Evolutionary conservation across 352 stramenopile species (phyloP).

Genomic region (Phytophthora pisi): DNA sequence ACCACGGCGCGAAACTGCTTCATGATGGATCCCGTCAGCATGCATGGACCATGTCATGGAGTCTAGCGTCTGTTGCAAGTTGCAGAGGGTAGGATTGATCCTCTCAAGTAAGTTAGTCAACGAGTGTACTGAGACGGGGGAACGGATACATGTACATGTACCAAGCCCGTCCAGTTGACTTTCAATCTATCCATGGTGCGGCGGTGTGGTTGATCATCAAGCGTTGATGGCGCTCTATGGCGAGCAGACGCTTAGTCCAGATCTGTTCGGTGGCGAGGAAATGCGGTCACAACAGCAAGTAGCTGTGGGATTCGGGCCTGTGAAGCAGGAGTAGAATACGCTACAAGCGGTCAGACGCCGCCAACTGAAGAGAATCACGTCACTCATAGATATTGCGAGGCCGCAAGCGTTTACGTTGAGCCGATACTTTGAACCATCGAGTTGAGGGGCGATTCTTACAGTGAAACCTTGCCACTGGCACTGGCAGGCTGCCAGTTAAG

Average conservation of each 20-base stretch:
- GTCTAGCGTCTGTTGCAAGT: too few species aligned
- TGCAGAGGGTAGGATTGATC: too few species aligned
- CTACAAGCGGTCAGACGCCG: neutral
- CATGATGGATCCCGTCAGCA: neutral
- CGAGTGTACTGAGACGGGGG: neutral
- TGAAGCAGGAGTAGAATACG: neutral
- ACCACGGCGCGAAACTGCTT: neutral
- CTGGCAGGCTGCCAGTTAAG: neutral
- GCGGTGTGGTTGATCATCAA: neutral
- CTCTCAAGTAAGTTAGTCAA: too few species aligned
- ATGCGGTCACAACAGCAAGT: neutral
- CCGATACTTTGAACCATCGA: constrained; percentile 7
- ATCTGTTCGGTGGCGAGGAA: neutral
- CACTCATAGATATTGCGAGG: neutral
- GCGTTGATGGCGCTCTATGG: neutral
- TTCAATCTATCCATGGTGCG: neutral
- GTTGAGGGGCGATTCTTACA: constrained; percentile 2
- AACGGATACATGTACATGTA: neutral
- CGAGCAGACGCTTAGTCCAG: neutral
- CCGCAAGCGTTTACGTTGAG: neutral
- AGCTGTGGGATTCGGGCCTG: neutral
- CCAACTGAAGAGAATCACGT: neutral
- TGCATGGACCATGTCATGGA: neutral
- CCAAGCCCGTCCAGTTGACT: neutral
- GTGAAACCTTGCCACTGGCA: neutral